These are phyloP conservation scores for Aphelidium insulamus DNA, from an alignment of 371 early-diverging fungal genomes.

Conservation along the genomic window DNA sequence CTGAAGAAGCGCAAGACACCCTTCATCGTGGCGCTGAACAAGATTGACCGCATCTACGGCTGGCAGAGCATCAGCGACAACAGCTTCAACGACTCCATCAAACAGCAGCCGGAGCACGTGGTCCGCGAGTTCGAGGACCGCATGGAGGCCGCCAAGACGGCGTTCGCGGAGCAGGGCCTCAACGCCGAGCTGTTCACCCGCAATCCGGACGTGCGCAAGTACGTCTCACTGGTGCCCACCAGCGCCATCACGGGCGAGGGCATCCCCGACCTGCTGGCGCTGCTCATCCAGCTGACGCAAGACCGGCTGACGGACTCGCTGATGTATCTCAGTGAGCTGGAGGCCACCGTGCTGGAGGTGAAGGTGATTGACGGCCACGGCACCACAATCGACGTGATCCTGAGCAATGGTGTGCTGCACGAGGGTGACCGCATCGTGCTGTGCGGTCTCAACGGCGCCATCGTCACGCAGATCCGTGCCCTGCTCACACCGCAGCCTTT, in stretches of 20 bases:
- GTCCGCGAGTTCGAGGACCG: constrained; percentile 77
- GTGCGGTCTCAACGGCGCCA: constrained; percentile 94
- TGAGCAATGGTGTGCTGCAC: constrained; percentile 89
- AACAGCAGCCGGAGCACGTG: constrained; percentile 51
- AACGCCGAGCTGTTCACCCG: constrained; percentile 90
- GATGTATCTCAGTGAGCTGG: constrained; percentile 88
- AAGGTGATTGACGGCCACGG: constrained; percentile 99
- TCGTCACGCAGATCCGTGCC: constrained; percentile 84
- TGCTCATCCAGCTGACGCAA: constrained; percentile 86
- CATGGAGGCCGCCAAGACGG: constrained; percentile 51
- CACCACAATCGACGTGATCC: constrained; percentile 95
- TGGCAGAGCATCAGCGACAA: constrained; percentile 80
- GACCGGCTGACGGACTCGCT: constrained; percentile 82
- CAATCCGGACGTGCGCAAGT: constrained; percentile 84
- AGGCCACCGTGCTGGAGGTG: constrained; percentile 98
- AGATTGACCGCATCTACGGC: constrained; percentile 96
- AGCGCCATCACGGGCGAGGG: constrained; percentile 99
- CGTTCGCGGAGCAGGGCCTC: constrained; percentile 94
- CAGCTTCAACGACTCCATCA: constrained; percentile 55
- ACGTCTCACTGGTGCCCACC: constrained; percentile 97
- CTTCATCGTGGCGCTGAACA: constrained; percentile 99
- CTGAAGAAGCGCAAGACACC: constrained; percentile 92
- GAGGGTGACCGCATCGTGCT: constrained; percentile 96
- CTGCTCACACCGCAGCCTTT: constrained; percentile 97
- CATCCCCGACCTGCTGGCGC: constrained; percentile 88